A percentile compares a stretch with the other conserved stretches of the same genome.
Conservation (phyloP, 495 filamentous ascomycete species). For the Apodospora peruviana region DNA sequence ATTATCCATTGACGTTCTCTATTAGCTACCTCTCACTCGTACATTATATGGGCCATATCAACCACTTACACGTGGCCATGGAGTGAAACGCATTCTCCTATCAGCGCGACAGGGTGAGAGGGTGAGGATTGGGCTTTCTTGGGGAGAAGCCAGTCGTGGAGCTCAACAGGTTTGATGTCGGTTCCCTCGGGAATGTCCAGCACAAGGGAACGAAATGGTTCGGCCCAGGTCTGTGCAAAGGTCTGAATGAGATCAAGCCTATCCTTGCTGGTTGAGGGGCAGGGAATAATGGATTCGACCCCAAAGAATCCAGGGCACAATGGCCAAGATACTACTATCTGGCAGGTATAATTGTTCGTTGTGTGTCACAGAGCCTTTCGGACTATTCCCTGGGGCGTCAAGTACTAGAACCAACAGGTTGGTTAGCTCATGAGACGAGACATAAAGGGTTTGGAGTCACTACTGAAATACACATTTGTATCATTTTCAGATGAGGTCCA, state of each 20-base stretch:
- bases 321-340: slow-evolving; percentile 52
- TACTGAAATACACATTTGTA: slow-evolving; percentile 37
- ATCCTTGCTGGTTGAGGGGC: slow-evolving; percentile 37
- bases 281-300: slow-evolving; percentile 15
- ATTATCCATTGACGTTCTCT: neutral
- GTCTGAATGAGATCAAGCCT: slow-evolving; percentile 47
- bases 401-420: too few relatives aligned
- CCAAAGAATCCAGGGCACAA: slow-evolving; percentile 21
- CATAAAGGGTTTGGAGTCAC: too few relatives aligned
- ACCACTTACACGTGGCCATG: slow-evolving; percentile 56
- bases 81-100: slow-evolving; percentile 59
- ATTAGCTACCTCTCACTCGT: neutral
- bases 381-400: slow-evolving; percentile 23
- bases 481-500: slow-evolving; percentile 52
- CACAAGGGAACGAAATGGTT: slow-evolving; percentile 48
- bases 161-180: slow-evolving; percentile 43
- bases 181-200: slow-evolving; percentile 28
- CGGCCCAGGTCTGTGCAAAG: slow-evolving; percentile 48
- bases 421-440: too few relatives aligned
- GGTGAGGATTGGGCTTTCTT: slow-evolving; percentile 18
- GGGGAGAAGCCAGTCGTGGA: slow-evolving; percentile 52
- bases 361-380: too few relatives aligned
- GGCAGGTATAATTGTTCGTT: slow-evolving; percentile 27
- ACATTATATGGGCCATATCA: neutral
- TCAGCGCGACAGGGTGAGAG: slow-evolving; percentile 45